These are phyloP conservation scores for Metschnikowia baotianmanensis DNA, from an alignment of 805 yeast species.

Conservation along the genomic window DNA sequence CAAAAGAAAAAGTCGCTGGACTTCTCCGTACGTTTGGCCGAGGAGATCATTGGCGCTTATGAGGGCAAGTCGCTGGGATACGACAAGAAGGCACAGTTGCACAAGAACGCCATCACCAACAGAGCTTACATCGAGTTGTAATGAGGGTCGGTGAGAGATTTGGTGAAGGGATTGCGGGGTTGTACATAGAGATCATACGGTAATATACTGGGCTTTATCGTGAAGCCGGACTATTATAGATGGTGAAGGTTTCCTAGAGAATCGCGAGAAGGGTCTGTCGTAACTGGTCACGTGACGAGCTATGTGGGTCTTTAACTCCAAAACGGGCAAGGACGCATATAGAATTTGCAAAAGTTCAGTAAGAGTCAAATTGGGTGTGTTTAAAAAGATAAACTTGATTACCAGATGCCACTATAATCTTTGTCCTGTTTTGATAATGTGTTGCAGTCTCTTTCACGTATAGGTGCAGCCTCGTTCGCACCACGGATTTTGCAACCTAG, in stretches of 20 bases:
- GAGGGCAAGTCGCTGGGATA: conserved; percentile 79
- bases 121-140: conserved; percentile 66
- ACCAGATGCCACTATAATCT: too few species aligned
- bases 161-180: background rate
- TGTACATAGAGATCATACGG: conserved; percentile 8
- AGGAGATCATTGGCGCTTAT: conserved; percentile 76
- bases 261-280: too few species aligned
- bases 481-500: background rate
- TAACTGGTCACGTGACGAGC: too few species aligned
- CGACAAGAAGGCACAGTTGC: conserved; percentile 80
- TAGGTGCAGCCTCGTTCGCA: background rate
- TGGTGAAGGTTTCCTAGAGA: too few species aligned
- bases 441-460: too few species aligned
- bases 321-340: too few species aligned
- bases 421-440: too few species aligned
- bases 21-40: conserved; percentile 84
- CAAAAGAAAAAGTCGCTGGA: conserved; percentile 75
- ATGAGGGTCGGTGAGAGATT: background rate
- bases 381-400: too few species aligned
- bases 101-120: conserved; percentile 82
- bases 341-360: too few species aligned
- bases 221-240: too few species aligned
- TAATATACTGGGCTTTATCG: background rate
- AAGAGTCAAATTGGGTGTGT: too few species aligned
- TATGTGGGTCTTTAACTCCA: too few species aligned